Conservation (phyloP, 2,329 filamentous ascomycete species). For the Ilyonectria mors-panacis region DNA sequence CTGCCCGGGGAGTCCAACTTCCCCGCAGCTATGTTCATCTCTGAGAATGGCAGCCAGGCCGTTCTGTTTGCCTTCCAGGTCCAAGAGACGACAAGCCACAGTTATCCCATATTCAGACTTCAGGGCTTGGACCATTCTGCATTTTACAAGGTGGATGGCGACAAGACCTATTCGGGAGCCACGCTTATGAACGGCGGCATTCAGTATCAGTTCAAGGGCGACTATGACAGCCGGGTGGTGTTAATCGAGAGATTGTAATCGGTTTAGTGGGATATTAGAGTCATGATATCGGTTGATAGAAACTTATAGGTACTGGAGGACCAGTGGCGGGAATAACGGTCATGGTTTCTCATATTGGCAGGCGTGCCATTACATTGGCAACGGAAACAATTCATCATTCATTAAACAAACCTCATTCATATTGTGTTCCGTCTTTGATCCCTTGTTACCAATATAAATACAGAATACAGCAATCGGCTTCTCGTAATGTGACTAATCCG, state of each 20-base stretch:
- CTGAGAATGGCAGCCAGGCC: conserved; percentile 63
- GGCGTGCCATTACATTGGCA: too few relatives aligned
- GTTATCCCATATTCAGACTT: conserved; percentile 67
- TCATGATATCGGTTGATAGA: not conserved
- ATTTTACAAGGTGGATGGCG: conserved; percentile 67
- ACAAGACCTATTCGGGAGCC: conserved; percentile 67
- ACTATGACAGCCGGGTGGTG: conserved; percentile 72
- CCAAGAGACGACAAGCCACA: conserved; percentile 63
- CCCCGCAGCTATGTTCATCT: conserved; percentile 73
- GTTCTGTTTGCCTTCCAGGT: conserved; percentile 75
- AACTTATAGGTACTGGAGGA: not conserved
- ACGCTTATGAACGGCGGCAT: conserved; percentile 76
- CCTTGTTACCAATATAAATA: too few relatives aligned
- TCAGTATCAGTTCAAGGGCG: conserved; percentile 65
- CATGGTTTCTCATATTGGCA: too few relatives aligned
- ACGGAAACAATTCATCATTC: too few relatives aligned
- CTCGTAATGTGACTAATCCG: not conserved
- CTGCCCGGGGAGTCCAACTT: conserved; percentile 73
- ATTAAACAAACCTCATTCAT: too few relatives aligned
- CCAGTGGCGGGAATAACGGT: too few relatives aligned
- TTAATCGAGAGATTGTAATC: conserved; percentile 62
- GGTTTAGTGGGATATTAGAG: not conserved
- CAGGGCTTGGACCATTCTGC: conserved; percentile 70
- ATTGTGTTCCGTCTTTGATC: too few relatives aligned
- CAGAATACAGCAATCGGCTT: not conserved